phyloP scores from a whole-genome alignment of 768 basidiomycete genomes.

The Pulveroboletus sp. region DNA sequence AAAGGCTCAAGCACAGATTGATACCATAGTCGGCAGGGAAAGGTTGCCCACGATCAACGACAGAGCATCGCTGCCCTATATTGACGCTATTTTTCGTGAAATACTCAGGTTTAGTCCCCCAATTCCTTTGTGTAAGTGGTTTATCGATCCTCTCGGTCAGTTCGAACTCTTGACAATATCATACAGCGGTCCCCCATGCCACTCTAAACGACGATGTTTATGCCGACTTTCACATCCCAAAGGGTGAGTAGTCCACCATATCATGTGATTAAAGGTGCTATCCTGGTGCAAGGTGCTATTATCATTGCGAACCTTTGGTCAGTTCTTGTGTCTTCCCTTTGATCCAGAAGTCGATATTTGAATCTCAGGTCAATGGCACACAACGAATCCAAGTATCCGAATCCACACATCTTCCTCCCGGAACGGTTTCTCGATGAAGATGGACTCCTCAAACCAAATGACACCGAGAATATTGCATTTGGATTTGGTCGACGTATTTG shows the following conservation, averaged over 20 bases:
- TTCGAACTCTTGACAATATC: too few relatives aligned
- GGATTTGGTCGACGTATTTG: constrained; percentile 23
- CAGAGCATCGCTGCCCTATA: not conserved
- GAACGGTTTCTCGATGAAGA: constrained; percentile 35
- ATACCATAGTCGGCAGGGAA: not conserved
- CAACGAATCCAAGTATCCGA: constrained; percentile 29
- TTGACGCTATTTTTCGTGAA: not conserved
- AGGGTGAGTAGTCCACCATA: constrained; percentile 6
- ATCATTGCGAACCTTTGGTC: constrained; percentile 1
- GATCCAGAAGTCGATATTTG: not conserved
- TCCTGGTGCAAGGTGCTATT: not conserved
- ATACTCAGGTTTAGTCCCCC: not conserved
- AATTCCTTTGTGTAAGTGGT: not conserved
- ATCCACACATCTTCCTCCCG: constrained; percentile 33
- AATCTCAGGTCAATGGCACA: constrained; percentile 6
- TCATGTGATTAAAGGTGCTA: not conserved
- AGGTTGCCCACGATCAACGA: not conserved
- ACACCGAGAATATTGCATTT: constrained; percentile 1
- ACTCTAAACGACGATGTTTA: constrained; percentile 38
- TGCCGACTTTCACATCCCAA: constrained; percentile 47
- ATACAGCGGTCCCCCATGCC: constrained; percentile 22
- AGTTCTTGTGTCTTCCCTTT: not conserved
- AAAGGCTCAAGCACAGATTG: not conserved
- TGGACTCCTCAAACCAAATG: constrained; percentile 2
- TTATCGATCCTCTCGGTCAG: not conserved